Conservation (phyloP, 805 yeast species). For the Candida lessepsii region DNA sequence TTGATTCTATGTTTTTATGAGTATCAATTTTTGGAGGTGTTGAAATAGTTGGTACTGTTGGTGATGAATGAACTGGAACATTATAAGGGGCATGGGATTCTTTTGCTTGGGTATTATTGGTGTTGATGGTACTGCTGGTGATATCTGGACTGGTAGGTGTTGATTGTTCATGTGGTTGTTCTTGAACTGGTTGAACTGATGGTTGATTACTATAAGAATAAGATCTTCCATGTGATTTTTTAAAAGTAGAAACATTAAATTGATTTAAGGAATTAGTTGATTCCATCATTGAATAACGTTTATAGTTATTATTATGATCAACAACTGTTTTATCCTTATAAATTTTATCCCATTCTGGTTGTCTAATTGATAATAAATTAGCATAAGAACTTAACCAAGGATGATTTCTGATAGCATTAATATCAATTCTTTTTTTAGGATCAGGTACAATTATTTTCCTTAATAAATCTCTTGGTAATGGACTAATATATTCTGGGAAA, state of each 20-base stretch:
- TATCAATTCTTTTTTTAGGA: constrained; percentile 70
- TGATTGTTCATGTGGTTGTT: constrained; percentile 2
- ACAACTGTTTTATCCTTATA: constrained; percentile 27
- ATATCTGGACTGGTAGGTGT: background rate
- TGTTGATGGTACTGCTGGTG: too few species aligned
- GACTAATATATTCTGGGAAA: constrained; percentile 90
- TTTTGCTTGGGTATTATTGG: background rate
- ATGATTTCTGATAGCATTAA: constrained; percentile 73
- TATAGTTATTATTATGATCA: constrained; percentile 23
- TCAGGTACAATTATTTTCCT: constrained; percentile 82
- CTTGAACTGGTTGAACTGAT: constrained; percentile 4
- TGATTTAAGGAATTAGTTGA: constrained; percentile 36
- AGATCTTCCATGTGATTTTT: constrained; percentile 30
- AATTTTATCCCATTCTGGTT: constrained; percentile 83
- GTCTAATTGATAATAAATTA: constrained; percentile 77
- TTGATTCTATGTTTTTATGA: constrained; percentile 1
- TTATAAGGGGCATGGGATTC: background rate
- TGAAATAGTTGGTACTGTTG: constrained; percentile 6
- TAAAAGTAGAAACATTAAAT: constrained; percentile 21
- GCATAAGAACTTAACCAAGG: constrained; percentile 87
- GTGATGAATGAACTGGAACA: constrained; percentile 4
- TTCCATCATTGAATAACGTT: constrained; percentile 48
- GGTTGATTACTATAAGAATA: constrained; percentile 21
- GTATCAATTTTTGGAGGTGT: constrained; percentile 5
- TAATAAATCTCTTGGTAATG: constrained; percentile 86